Conservation (phyloP, 108 stramenopile species). For the Asterionellopsis glacialis region DNA sequence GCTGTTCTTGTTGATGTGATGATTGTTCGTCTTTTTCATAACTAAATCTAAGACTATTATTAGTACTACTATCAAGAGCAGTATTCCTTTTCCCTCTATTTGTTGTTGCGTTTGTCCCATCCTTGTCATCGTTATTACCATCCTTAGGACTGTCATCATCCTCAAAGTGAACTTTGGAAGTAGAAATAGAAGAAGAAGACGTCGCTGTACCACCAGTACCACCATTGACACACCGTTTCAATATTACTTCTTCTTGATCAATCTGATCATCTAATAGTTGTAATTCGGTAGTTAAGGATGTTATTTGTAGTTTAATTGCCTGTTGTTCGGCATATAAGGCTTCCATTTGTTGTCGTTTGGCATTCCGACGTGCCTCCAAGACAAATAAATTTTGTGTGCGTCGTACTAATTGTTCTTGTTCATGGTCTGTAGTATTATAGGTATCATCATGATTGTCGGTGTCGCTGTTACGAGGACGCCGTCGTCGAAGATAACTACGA, state of each 20-base stretch:
- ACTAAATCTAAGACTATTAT: not conserved
- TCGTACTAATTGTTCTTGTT: too few species aligned
- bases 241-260: conserved; percentile 38
- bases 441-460: too few species aligned
- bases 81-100: conserved; percentile 1
- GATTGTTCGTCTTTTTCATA: not conserved
- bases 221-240: not conserved
- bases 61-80: not conserved
- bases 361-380: not conserved
- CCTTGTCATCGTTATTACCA: too few species aligned
- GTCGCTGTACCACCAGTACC: not conserved
- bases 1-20: too few species aligned
- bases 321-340: conserved; percentile 21
- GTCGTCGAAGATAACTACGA: too few species aligned
- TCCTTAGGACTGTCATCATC: too few species aligned
- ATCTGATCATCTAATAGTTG: conserved; percentile 57
- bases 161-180: too few species aligned
- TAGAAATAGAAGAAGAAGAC: not conserved
- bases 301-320: conserved; percentile 38
- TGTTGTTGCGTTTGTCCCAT: not conserved
- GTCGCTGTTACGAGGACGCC: too few species aligned
- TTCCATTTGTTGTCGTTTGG: conserved; percentile 11
- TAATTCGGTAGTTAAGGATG: conserved; percentile 36
- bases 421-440: too few species aligned
- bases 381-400: too few species aligned